Conservation (phyloP, 2,329 filamentous ascomycete genomes). For the Fusarium falciforme region DNA sequence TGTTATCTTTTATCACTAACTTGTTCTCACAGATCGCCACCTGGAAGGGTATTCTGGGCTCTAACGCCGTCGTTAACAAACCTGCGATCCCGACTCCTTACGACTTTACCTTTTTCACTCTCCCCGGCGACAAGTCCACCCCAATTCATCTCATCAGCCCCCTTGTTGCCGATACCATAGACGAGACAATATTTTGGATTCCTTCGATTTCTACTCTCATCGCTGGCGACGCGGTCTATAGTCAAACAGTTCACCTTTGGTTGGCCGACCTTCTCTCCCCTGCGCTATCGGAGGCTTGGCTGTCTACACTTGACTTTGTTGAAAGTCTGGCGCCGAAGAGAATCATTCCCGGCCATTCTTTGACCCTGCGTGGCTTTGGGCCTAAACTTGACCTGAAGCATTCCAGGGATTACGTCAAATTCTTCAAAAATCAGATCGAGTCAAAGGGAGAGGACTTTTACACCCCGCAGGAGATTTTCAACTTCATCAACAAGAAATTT, state of each 20-base stretch:
- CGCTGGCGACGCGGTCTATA: slow-evolving; percentile 23
- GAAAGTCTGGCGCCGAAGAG: too few species aligned
- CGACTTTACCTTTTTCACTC: slow-evolving; percentile 24
- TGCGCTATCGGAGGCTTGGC: slow-evolving; percentile 12
- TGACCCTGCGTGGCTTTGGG: too few species aligned
- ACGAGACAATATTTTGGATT: slow-evolving; percentile 28
- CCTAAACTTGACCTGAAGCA: too few species aligned
- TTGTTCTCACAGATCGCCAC: neutral
- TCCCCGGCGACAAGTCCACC: slow-evolving; percentile 16
- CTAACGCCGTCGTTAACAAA: neutral
- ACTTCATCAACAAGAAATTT: too few species aligned
- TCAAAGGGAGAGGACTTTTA: too few species aligned
- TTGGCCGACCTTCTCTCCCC: slow-evolving; percentile 17
- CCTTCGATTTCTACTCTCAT: slow-evolving; percentile 20
- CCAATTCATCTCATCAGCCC: slow-evolving; percentile 20
- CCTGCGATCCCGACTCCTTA: slow-evolving; percentile 9
- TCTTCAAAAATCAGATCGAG: too few species aligned
- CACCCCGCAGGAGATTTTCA: too few species aligned
- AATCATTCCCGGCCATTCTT: too few species aligned
- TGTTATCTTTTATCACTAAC: too few species aligned
- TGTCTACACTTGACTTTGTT: neutral
- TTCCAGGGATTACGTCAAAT: too few species aligned
- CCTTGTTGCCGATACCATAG: slow-evolving; percentile 20
- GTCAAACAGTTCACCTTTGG: slow-evolving; percentile 18
- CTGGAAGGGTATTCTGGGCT: slow-evolving; percentile 5